These are phyloP conservation scores for Ilyonectria robusta DNA, from an alignment of 2,329 filamentous ascomycete species.

Conservation along the genomic window DNA sequence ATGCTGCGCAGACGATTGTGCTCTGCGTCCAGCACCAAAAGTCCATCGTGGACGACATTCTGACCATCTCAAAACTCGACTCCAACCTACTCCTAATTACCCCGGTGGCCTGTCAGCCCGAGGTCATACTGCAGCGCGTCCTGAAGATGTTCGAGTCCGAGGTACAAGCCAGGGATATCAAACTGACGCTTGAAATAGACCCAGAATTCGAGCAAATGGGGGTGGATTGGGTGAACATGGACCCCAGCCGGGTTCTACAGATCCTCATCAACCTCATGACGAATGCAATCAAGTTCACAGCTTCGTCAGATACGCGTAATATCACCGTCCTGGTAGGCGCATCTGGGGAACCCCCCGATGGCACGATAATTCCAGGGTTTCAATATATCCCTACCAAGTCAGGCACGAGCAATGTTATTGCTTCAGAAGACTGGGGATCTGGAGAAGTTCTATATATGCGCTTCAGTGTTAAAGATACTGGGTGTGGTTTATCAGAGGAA, in stretches of 20 bases:
- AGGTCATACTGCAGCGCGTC: conserved; percentile 73
- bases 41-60: conserved; percentile 78
- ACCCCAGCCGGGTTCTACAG: conserved; percentile 82
- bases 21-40: conserved; percentile 85
- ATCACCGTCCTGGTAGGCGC: conserved; percentile 68
- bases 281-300: conserved; percentile 85
- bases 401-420: conserved; percentile 28
- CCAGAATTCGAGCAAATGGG: conserved; percentile 67
- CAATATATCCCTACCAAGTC: conserved; percentile 23
- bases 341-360: conserved; percentile 44
- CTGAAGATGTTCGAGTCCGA: conserved; percentile 84
- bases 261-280: conserved; percentile 84
- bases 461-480: conserved; percentile 76
- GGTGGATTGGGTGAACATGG: conserved; percentile 76
- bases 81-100: conserved; percentile 80
- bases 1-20: conserved; percentile 81
- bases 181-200: conserved; percentile 73
- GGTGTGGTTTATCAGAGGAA: conserved; percentile 72
- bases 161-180: conserved; percentile 75
- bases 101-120: conserved; percentile 75
- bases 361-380: conserved; percentile 15
- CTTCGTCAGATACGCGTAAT: conserved; percentile 41
- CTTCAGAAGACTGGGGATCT: conserved; percentile 50
- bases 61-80: conserved; percentile 81
- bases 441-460: conserved; percentile 54